Base-by-base conservation (phyloP, 2,329 filamentous ascomycete genomes). In the Cytospora piceicola region DNA sequence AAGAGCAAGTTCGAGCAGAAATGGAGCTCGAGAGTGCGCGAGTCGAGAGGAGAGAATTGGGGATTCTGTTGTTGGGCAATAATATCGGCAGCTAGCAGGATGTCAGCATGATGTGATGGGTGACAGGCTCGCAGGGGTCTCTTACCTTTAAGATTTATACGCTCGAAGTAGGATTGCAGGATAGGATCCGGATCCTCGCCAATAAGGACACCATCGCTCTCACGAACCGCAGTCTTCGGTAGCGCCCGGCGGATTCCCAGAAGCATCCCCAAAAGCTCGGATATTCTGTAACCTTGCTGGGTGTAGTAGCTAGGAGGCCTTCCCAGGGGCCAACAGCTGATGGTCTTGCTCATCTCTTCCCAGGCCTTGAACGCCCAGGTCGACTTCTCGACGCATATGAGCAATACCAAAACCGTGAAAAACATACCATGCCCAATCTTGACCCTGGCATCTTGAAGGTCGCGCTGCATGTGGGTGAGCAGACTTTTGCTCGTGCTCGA, bases 301-400 rank as follows among this genome's bases (percentile, higher is more conserved):
- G 85, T 84, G 71, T 85, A 90, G 59, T 79, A 78, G 58, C 79
- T 77, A 0, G 87, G 87, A 9, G 83, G 82, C 66, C 81, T 81
- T 71, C 87, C 85, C 3, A 90, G 78, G 4, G 88, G 88, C 87
- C 87, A 90, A 53, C 82, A 88, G 80, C 54, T 58, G 58, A 39
- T 65, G 27, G 34, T 57, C 53, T 57, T 57, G 58, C 84, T 83
- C 63, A 86, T 82, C 72, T 89, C 85, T 70, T 89, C 86, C 86
- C 87, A 90, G 2, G 85, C 86, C 68, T 88, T 88, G 77, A 89
- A 89, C 0, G 85, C 84, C 88, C 87, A 90, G 0, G 87, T 89
- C 0, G 86, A 87, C 76, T 89, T 90, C 72, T 90, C 88, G 17
- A 89, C 80, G 69, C 86, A 88, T 71, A 88, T 88, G 57, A 90